A percentile compares a stretch with the other conserved stretches of the same genome.
These are phyloP conservation scores for Chlorella sp. DNA, from an alignment of 139 green algal genomes.

Conservation along the genomic window DNA sequence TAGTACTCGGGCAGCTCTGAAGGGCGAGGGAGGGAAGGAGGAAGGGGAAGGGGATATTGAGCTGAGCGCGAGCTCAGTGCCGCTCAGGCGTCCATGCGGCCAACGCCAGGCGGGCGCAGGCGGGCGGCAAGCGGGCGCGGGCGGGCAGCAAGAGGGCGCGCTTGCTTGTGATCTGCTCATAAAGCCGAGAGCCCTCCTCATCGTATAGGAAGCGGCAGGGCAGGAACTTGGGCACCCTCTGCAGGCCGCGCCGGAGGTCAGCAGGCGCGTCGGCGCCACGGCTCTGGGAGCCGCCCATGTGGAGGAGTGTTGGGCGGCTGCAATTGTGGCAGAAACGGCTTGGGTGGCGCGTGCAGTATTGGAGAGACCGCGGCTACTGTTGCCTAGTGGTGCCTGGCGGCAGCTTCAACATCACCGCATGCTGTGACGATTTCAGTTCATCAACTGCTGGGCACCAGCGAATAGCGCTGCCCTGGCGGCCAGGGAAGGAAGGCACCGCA, in stretches of 20 bases:
- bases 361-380: too few species aligned
- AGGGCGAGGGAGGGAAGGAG: neutral
- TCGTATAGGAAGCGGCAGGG: slow-evolving; percentile 35
- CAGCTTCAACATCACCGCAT: too few species aligned
- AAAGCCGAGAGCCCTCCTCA: slow-evolving; percentile 19
- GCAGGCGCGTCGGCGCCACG: too few species aligned
- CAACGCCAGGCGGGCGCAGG: neutral
- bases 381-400: too few species aligned
- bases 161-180: slow-evolving; percentile 18
- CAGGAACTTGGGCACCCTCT: slow-evolving; percentile 3
- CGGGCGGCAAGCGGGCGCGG: neutral
- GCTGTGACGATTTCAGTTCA: too few species aligned
- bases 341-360: too few species aligned
- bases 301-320: too few species aligned
- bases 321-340: too few species aligned
- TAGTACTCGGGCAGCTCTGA: slow-evolving; percentile 28
- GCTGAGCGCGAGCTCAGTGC: neutral
- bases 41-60: neutral
- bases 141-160: neutral
- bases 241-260: neutral
- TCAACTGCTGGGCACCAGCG: too few species aligned
- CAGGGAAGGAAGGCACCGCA: too few species aligned
- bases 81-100: neutral
- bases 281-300: too few species aligned
- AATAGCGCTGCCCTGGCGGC: too few species aligned